Percentiles rank a stretch among this genome's conserved stretches.
These are phyloP conservation scores for Cordyceps fumosorosea DNA, from an alignment of 2,329 filamentous ascomycete genomes.

Conservation along the genomic window DNA sequence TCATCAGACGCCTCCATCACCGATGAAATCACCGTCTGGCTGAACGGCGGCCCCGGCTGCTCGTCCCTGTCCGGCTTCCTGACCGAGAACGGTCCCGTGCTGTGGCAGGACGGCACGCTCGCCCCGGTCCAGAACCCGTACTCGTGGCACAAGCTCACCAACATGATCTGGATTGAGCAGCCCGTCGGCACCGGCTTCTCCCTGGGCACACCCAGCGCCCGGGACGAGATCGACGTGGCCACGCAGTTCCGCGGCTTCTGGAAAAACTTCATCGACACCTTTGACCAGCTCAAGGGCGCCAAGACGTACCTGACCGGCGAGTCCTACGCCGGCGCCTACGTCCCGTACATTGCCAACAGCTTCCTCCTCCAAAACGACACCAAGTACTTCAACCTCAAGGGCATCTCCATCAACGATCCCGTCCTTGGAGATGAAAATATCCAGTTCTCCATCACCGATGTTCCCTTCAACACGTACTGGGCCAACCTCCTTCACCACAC, in stretches of 20 bases:
- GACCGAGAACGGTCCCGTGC: conserved; percentile 69
- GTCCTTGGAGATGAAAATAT: conserved; percentile 46
- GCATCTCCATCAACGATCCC: conserved; percentile 68
- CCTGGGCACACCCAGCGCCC: conserved; percentile 56
- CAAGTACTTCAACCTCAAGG: conserved; percentile 60
- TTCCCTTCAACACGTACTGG: conserved; percentile 57
- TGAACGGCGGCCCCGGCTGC: conserved; percentile 52
- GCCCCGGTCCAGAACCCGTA: conserved; percentile 60
- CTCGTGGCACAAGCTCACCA: conserved; percentile 68
- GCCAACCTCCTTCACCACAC: conserved; percentile 56
- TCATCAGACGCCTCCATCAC: conserved; percentile 41
- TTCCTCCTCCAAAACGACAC: conserved; percentile 63
- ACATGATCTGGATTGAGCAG: conserved; percentile 71
- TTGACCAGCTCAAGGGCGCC: conserved; percentile 48
- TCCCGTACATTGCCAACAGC: conserved; percentile 65
- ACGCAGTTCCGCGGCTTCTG: conserved; percentile 64
- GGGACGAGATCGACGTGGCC: conserved; percentile 56
- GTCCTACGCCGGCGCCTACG: conserved; percentile 59
- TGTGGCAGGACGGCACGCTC: conserved; percentile 64
- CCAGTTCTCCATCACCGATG: conserved; percentile 40
- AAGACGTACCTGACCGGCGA: conserved; percentile 67
- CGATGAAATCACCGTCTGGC: conserved; percentile 57
- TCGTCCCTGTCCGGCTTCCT: conserved; percentile 61
- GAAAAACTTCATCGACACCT: conserved; percentile 64
- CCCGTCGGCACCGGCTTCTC: conserved; percentile 63